Evolutionary conservation across 805 yeast species (phyloP).

Genomic region (Starmerella etchellsii): DNA sequence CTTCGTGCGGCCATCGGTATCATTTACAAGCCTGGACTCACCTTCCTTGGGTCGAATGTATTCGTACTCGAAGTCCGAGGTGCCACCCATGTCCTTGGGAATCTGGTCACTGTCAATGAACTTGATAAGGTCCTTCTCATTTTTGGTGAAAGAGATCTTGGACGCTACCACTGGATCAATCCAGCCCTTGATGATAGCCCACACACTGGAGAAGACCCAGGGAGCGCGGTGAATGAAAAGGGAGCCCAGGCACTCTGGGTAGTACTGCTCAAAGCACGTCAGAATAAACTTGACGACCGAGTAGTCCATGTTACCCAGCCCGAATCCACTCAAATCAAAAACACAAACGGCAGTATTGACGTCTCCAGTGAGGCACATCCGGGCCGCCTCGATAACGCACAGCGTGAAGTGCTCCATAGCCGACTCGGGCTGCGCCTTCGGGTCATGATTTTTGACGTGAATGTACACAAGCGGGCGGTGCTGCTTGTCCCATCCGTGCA

Average conservation of each 20-base stretch:
- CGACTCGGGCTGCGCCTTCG: conserved; percentile 51
- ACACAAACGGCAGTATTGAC: conserved; percentile 70
- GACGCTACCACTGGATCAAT: conserved; percentile 92
- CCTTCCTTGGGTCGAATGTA: conserved; percentile 51
- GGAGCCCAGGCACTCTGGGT: conserved; percentile 84
- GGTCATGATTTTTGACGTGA: conserved; percentile 63
- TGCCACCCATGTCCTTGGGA: conserved; percentile 67
- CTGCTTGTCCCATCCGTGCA: conserved; percentile 59
- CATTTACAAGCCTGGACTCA: conserved; percentile 38
- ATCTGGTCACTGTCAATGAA: conserved; percentile 47
- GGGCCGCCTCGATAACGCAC: conserved; percentile 65
- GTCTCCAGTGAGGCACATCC: conserved; percentile 61
- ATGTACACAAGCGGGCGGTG: conserved; percentile 73
- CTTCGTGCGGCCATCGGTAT: conserved; percentile 35
- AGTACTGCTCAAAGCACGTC: conserved; percentile 85
- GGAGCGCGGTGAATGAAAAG: conserved; percentile 88
- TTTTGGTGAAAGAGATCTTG: conserved; percentile 73
- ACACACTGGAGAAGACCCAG: conserved; percentile 88
- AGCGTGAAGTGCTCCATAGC: conserved; percentile 69
- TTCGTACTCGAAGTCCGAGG: conserved; percentile 41
- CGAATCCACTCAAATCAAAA: conserved; percentile 77
- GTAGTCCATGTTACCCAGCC: conserved; percentile 87
- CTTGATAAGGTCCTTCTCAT: conserved; percentile 49
- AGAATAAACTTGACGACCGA: conserved; percentile 81
- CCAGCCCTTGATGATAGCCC: conserved; percentile 90